phyloP scores from a whole-genome alignment of 495 filamentous ascomycete species.

The Podospora pseudoanserina region DNA sequence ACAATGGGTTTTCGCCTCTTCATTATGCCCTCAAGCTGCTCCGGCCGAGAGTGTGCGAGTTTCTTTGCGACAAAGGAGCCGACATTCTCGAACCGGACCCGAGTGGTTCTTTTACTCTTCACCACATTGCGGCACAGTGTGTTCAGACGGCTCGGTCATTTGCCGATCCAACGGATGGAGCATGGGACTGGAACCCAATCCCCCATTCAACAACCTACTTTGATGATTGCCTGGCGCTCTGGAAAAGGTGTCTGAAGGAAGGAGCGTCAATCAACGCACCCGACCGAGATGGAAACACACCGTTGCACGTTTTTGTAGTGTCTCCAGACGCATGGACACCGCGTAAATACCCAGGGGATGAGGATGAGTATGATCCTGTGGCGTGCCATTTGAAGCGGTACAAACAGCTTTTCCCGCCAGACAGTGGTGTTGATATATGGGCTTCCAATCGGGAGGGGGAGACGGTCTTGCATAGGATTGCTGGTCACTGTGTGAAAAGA shows the following conservation, averaged over 20 bases:
- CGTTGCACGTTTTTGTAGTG: conserved; percentile 26
- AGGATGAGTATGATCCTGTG: not conserved
- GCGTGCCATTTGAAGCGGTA: not conserved
- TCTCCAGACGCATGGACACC: not conserved
- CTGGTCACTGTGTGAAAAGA: not conserved
- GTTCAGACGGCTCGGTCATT: not conserved
- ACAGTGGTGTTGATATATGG: conserved; percentile 27
- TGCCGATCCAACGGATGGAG: not conserved
- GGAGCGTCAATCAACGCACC: not conserved
- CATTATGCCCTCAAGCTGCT: conserved; percentile 26
- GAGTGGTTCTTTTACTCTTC: conserved; percentile 15
- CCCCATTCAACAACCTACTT: not conserved
- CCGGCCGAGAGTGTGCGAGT: conserved; percentile 13
- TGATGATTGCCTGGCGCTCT: not conserved
- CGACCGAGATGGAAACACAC: conserved; percentile 29
- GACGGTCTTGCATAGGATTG: conserved; percentile 33
- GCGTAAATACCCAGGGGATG: too few species aligned
- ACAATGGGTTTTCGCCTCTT: conserved; percentile 19
- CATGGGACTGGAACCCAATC: too few species aligned
- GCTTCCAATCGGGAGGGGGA: conserved; percentile 28
- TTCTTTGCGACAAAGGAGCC: conserved; percentile 13
- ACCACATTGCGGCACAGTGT: conserved; percentile 13
- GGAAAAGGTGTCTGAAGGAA: not conserved
- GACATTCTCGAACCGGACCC: conserved; percentile 18
- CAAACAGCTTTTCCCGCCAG: conserved; percentile 4